Evolutionary conservation across 1,139 yeast genomes (phyloP), one percentile per base, ranked within the genome.

Genomic region (Candida glucosophila): DNA sequence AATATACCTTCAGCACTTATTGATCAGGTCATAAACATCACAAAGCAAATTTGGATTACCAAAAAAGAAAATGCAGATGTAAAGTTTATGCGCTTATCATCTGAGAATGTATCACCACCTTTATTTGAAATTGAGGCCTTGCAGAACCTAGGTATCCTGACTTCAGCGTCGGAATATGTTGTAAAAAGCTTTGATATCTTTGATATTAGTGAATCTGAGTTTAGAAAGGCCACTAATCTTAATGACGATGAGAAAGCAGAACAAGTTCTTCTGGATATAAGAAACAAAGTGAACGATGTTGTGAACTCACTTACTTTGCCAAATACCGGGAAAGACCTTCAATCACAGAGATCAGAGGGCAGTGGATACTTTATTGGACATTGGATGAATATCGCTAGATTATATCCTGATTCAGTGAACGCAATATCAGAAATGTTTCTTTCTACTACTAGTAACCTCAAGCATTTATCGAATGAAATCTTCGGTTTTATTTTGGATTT

Each of bases 101-200:
- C 72, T 54, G 51, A 55, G 21, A 59, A 62, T 22, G 71, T 73
- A 3, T 47, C 62, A 4, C 77, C 77, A 7, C 67, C 81, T 0
- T 54, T 57, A n/a, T 58, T 58, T 6, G 69, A 72, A 36, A 47
- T 69, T 6, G 58, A 63, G 5, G 72, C 67, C 34, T 49, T 77
- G 25, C 45, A 47, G 6, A 44, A 49, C 1, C 39, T 62, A n/a
- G 81, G 80, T 1, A 37, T 73, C 26, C 23, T 57, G 1, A 58
- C 52, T 10, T 39, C 44, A 0, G 56, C 55, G 15, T 74, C 75
- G 0, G 39, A 52, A 4, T 60, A 58, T 16, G 47, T 59, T 14
- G 49, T 69, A 29, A 44, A 52, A 5, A 52, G 52, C 31, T 46
- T 47, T 2, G 36, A 37, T n/a, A 34, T 57, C 21, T 25, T 26